Percentiles rank a stretch among this genome's conserved stretches.
phyloP scores from a whole-genome alignment of 805 yeast species.

The Nakazawaea holstii region DNA sequence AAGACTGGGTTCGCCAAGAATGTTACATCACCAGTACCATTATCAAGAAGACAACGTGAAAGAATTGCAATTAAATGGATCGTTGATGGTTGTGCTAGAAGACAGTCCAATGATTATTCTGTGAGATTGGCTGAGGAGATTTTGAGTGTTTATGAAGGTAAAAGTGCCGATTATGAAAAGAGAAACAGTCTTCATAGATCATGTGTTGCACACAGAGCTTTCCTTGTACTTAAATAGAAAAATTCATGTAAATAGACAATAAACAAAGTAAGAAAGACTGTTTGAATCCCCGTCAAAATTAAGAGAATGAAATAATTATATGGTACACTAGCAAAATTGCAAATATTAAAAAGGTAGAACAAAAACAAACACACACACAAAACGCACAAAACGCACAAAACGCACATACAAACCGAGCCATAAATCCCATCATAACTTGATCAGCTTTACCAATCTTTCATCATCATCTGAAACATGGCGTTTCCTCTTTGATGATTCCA shows the following conservation, averaged over 20 bases:
- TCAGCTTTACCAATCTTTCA: neutral
- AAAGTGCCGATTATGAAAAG: slow-evolving; percentile 79
- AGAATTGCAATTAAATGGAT: slow-evolving; percentile 91
- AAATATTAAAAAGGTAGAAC: too few species aligned
- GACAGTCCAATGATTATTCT: slow-evolving; percentile 74
- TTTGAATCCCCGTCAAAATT: too few species aligned
- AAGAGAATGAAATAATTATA: neutral
- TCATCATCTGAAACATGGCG: neutral
- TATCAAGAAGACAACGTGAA: slow-evolving; percentile 74
- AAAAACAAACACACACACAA: too few species aligned
- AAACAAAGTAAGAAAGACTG: neutral
- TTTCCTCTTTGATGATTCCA: neutral
- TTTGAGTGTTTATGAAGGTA: slow-evolving; percentile 68
- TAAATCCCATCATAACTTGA: neutral
- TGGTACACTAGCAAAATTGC: too few species aligned
- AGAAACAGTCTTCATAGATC: slow-evolving; percentile 75
- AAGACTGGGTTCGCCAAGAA: slow-evolving; percentile 86
- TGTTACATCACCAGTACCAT: slow-evolving; percentile 74
- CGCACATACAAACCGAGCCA: too few species aligned
- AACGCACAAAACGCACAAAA: too few species aligned
- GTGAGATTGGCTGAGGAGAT: slow-evolving; percentile 92
- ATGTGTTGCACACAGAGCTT: slow-evolving; percentile 87
- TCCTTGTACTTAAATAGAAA: slow-evolving; percentile 35
- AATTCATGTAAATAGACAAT: neutral
- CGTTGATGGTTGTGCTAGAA: slow-evolving; percentile 73